phyloP scores from a whole-genome alignment of 1,284 basidiomycete genomes.

The Sanguinoderma infundibulare region DNA sequence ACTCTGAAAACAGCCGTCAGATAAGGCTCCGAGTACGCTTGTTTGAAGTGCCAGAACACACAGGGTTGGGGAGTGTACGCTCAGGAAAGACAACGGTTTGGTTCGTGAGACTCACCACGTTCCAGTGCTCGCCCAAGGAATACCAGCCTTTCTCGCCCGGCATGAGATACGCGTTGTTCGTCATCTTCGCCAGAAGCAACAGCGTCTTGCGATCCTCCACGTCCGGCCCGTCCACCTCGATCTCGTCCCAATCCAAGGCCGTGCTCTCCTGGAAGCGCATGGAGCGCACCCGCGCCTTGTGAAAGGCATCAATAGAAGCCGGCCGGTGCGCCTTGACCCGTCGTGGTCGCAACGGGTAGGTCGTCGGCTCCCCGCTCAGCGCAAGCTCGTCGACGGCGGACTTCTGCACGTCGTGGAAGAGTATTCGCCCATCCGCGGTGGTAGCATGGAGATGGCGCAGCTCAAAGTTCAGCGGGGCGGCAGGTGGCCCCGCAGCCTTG shows the following conservation, averaged over 20 bases:
- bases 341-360: conserved; percentile 46
- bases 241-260: conserved; percentile 62
- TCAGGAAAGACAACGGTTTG: not conserved
- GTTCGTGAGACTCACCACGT: conserved; percentile 49
- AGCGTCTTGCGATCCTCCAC: conserved; percentile 80
- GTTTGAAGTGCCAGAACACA: too few species aligned
- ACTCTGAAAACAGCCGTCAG: conserved; percentile 46
- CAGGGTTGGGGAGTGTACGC: too few species aligned
- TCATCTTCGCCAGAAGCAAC: conserved; percentile 90
- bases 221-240: conserved; percentile 69
- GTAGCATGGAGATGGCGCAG: conserved; percentile 71
- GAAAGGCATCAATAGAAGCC: conserved; percentile 53
- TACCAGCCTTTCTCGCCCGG: conserved; percentile 77
- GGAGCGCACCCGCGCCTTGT: conserved; percentile 55
- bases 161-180: conserved; percentile 85
- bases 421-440: conserved; percentile 54
- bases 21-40: not conserved
- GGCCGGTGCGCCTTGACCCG: conserved; percentile 50
- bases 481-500: conserved; percentile 9
- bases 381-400: conserved; percentile 19
- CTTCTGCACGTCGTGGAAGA: conserved; percentile 59
- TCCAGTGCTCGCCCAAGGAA: conserved; percentile 70
- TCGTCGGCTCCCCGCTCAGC: conserved; percentile 1
- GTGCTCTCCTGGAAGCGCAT: conserved; percentile 51
- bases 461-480: conserved; percentile 52